Evolutionary conservation across 2,329 filamentous ascomycete genomes (phyloP).

Genomic region (Clathrospora elynae): DNA sequence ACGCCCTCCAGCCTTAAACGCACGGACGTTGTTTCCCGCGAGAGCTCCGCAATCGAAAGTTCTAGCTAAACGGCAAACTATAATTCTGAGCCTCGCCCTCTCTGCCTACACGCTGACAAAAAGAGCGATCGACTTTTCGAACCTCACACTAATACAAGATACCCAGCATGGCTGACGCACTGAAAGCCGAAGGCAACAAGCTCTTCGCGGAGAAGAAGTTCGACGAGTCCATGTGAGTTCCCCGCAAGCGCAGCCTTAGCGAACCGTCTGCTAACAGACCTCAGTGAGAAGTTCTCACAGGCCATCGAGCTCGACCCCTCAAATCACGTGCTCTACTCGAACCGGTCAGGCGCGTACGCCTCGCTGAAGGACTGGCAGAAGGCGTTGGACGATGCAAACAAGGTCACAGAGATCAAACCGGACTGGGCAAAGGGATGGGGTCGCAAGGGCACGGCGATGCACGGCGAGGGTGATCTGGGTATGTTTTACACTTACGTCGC

Average conservation of each 20-base stretch:
- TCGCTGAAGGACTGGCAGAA: slow-evolving; percentile 87
- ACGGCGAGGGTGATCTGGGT: slow-evolving; percentile 82
- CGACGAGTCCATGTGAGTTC: slow-evolving; percentile 85
- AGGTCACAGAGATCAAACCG: slow-evolving; percentile 92
- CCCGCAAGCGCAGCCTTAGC: slow-evolving; percentile 22
- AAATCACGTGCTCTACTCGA: slow-evolving; percentile 98
- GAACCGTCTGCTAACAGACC: slow-evolving; percentile 20
- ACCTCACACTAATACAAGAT: slow-evolving; percentile 3
- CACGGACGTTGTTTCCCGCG: slow-evolving; percentile 17
- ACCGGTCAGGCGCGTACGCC: slow-evolving; percentile 84
- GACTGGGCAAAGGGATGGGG: slow-evolving; percentile 98
- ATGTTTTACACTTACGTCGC: slow-evolving; percentile 33
- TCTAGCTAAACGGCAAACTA: slow-evolving; percentile 42
- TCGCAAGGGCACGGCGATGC: slow-evolving; percentile 87
- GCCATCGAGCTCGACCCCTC: slow-evolving; percentile 84
- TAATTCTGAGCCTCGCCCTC: slow-evolving; percentile 42
- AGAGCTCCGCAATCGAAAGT: slow-evolving; percentile 39
- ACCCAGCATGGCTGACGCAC: slow-evolving; percentile 69
- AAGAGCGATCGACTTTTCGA: slow-evolving; percentile 5
- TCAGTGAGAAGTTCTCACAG: slow-evolving; percentile 89
- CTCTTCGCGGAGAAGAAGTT: slow-evolving; percentile 98
- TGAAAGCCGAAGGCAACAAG: slow-evolving; percentile 98
- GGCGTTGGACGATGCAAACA: slow-evolving; percentile 86
- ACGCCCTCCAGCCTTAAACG: slow-evolving; percentile 35
- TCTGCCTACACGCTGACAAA: slow-evolving; percentile 21